Evolutionary conservation across 2,329 filamentous ascomycete genomes (phyloP), one percentile per base, ranked within the genome.

Genomic region (Epichloe hybrida): DNA sequence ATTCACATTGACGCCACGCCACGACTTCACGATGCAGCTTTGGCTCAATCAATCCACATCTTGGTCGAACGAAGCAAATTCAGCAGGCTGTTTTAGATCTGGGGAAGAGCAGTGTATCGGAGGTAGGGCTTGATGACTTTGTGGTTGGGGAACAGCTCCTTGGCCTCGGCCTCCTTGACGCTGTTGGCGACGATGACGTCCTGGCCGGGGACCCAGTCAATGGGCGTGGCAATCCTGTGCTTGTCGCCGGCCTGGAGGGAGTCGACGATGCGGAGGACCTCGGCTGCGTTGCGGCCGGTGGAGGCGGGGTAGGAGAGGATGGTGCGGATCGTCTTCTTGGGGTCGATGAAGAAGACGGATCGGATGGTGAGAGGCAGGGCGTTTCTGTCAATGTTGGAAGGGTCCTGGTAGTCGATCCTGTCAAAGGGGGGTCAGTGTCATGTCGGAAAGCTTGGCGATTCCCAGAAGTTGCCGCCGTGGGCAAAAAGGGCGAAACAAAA

Each of bases 341-440:
- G 89, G 74, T 95, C 89, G 68, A 95, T 93, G 72, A 95, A 77
- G 77, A 94, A 95, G 65, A 95, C 90, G 60, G 86, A 88, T 63
- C 90, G 88, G 72, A 96, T 95, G 61, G 90, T 95, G 72, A 95
- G 91, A 51, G 89, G 88, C 60, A 91, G 86, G 60, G 84, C 84
- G 78, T 88, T 88, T 62, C 77, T 69, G 67, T 89, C 85, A 52
- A 89, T 83, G 71, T 89, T 89, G 72, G 82, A 86, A 61, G 82
- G 79, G 68, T 89, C 86, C 68, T 88, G 84, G 72, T 86, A 78
- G 72, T 89, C 85, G 62, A 90, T 74, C 78, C 78, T 82, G 59
- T 17, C 17, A 17, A 17, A 2, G 2, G 8, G 1, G 8, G 7
- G 27, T 31, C 8, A 31, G 27, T 4, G 8, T 31, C 27, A 31